Evolutionary conservation across 75 land plant species (phyloP), one percentile per base, ranked within the genome.

Genomic region (Picea glauca): DNA sequence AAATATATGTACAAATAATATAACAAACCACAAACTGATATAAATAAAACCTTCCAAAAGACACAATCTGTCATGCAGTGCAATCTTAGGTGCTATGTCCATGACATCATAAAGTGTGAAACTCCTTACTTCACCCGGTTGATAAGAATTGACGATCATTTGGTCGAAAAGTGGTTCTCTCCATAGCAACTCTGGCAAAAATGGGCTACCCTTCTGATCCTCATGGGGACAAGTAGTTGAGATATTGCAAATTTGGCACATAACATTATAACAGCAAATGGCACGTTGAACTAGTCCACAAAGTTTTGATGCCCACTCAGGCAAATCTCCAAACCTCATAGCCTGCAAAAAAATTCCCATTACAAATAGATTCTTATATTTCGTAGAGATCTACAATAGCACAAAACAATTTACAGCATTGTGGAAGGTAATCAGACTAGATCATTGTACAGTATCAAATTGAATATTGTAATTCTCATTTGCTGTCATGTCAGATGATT

Each of bases 91-190:
- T 43, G 40, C 50, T 43, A n/a, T 40, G 8, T 21, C n/a, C 58
- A 72, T 57, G 18, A 54, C 4, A 58, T 72, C 65, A 75, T 54
- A 3, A 66, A 13, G 35, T 57, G 59, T 78, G 58, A 72, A 82
- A 17, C 54, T 35, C 30, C 87, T 67, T 81, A 95, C 99, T 95
- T 96, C 99, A 85, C 94, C 94, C 82, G 98, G 99, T 38, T 94
- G 83, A 81, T 96, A 96, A 18, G 84, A 79, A 81, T 96, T 94
- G 15, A 79, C 90, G 73, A 96, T 96, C 81, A 96, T 87, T 80
- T 96, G 99, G 79, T 96, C 93, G 88, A 94, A 96, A 15, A 96
- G 76, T 5, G 99, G 99, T 61, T 91, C 90, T 72, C 99, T 92
- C 82, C 82, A 81, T 54, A 96, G 85, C 35, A 96, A 35, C 12